These are phyloP conservation scores for Boletus insuetus DNA, from an alignment of 768 basidiomycete species.

Conservation along the genomic window DNA sequence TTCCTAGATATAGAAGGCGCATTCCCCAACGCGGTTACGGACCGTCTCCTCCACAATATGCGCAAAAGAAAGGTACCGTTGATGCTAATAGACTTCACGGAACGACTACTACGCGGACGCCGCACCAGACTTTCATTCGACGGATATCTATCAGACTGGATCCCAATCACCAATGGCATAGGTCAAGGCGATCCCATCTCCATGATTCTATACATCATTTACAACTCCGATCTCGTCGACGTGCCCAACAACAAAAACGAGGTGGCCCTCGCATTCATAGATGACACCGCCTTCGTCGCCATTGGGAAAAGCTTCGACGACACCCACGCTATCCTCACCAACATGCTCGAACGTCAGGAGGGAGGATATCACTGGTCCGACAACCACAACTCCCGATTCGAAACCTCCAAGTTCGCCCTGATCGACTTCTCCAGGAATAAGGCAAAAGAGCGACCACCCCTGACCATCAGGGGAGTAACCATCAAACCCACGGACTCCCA, in stretches of 20 bases:
- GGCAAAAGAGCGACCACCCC: background rate
- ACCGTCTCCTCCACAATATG: slow-evolving; percentile 7
- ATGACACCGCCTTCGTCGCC: slow-evolving; percentile 29
- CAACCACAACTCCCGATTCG: slow-evolving; percentile 23
- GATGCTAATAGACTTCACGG: slow-evolving; percentile 3
- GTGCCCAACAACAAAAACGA: slow-evolving; percentile 6
- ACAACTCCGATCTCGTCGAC: slow-evolving; percentile 26
- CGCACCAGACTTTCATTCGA: slow-evolving; percentile 21
- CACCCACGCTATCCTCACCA: slow-evolving; percentile 15
- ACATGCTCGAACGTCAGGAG: slow-evolving; percentile 23
- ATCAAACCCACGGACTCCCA: background rate
- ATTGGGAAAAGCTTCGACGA: slow-evolving; percentile 20
- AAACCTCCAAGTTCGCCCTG: slow-evolving; percentile 20
- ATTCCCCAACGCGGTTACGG: background rate
- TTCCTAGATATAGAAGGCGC: slow-evolving; percentile 5
- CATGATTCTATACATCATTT: slow-evolving; percentile 31
- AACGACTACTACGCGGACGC: background rate
- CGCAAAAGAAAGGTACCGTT: background rate
- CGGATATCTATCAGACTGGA: slow-evolving; percentile 17
- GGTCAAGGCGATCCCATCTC: slow-evolving; percentile 35
- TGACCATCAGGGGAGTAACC: background rate
- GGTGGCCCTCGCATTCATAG: slow-evolving; percentile 27
- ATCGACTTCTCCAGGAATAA: slow-evolving; percentile 6
- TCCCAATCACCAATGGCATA: slow-evolving; percentile 20
- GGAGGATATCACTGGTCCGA: slow-evolving; percentile 19